Evolutionary conservation across 1,139 yeast genomes (phyloP).

Genomic region (Hansenula sp.): DNA sequence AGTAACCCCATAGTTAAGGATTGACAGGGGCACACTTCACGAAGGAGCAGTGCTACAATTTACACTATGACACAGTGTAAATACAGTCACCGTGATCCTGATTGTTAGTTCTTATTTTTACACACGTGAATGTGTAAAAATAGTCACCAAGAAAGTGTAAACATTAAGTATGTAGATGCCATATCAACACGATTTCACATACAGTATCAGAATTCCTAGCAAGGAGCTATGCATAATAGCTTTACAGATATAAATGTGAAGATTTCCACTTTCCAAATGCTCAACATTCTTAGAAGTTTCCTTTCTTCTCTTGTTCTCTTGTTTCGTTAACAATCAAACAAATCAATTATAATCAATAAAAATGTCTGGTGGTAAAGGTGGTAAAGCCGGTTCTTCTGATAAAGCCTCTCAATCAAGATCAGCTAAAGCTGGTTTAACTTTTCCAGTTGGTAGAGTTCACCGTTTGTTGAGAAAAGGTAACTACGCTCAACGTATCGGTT

Average conservation of each 20-base stretch:
- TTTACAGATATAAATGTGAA: too few relatives aligned
- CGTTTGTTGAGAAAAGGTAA: slow-evolving; percentile 96
- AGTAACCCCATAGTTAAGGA: not conserved
- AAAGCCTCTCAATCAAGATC: slow-evolving; percentile 97
- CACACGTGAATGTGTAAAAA: not conserved
- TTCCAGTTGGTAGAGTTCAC: slow-evolving; percentile 99
- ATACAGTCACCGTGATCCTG: not conserved
- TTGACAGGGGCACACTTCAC: not conserved
- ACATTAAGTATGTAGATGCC: too few relatives aligned
- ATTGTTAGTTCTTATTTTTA: not conserved
- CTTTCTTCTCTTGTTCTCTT: not conserved
- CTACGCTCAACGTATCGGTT: slow-evolving; percentile 99
- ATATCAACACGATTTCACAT: too few relatives aligned
- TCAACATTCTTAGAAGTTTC: not conserved
- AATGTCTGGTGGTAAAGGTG: slow-evolving; percentile 99
- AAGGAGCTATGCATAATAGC: too few relatives aligned
- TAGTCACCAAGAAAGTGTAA: too few relatives aligned
- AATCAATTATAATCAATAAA: slow-evolving; percentile 25
- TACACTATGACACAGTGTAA: not conserved
- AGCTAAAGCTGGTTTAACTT: slow-evolving; percentile 96
- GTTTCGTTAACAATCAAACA: slow-evolving; percentile 5
- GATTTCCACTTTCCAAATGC: not conserved
- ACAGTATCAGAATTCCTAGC: too few relatives aligned
- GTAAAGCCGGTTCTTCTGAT: slow-evolving; percentile 89
- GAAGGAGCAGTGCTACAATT: not conserved